Base-by-base conservation (phyloP, 495 filamentous ascomycete genomes). In the Geopyxis carbonaria region DNA sequence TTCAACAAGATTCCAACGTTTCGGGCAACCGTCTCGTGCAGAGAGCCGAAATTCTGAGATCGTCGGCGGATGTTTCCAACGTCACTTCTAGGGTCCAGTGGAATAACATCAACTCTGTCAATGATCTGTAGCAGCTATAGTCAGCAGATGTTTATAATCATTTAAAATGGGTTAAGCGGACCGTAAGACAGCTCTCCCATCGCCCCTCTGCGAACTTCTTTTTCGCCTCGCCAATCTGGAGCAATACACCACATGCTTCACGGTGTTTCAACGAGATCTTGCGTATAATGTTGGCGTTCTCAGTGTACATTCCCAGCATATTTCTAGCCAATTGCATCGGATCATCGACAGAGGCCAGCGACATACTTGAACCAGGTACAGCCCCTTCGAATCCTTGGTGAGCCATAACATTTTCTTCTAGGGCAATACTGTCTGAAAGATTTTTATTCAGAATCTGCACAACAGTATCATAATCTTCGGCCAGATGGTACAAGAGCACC, bases 381-480 rank as follows among this genome's bases (percentile, higher is more conserved):
- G 34, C n/a, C 20, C 20, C 16, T 13, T 24, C 20, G 5, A 38
- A 13, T n/a, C 16, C 15, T 9, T 31, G 22, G 20, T 16, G 22
- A 10, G 18, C n/a, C 20, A 30, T 32, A 10, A 20, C 23, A 5
- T 35, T 20, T 30, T 56, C 53, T 27, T 56, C 53, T 15, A 43
- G 43, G 14, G 53, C 47, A 42, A 93, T 70, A 22, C 81, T 76
- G 55, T 93, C 84, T 16, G 85, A 86, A 20, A 95, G 64, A n/a
- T 84, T 75, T 21, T 82, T 75, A 58, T 87, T 93, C 45, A 93
- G 72, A 46, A 93, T 86, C 29, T 69, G 61, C 40, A 94, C 72
- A 28, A 94, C 91, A 41, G 70, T 80, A 48, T 95, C 84, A 55
- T 91, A 95, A 51, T 99, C 83, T 50, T 81, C 81, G 0, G 87